Evolutionary conservation across 2,329 filamentous ascomycete genomes (phyloP), one percentile per base, ranked within the genome.

Genomic region (Phyllosticta ampelicida): DNA sequence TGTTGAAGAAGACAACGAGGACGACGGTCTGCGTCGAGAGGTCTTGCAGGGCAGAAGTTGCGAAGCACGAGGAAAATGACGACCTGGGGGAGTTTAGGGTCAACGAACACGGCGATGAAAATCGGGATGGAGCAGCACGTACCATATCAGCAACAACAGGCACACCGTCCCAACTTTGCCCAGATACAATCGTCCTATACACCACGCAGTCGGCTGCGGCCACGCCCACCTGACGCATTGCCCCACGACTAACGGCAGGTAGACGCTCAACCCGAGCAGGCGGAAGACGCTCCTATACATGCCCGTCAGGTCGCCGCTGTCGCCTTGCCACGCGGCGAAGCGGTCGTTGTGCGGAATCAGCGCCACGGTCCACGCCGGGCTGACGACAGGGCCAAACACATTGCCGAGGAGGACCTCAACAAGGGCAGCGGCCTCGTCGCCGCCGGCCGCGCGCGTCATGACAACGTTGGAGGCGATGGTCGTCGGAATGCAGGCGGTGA

Each of bases 331-430:
- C 48, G 52, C 50, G 9, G 26, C 53, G 30, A 59, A 59, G 9
- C 53, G 29, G 10, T 18, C 44, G 19, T 26, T 23, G 11, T 55
- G 51, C 8, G 57, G 57, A 20, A 59, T 18, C 53, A 59, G 21
- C 48, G 57, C 57, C 16, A 59, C 57, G 11, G 57, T 59, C 48
- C 54, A 59, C 3, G 53, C 57, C 8, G 57, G 57, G 48, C 48
- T 51, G 8, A 59, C 21, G 9, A 55, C 53, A 1, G 57, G 57
- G 2, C 57, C 57, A 18, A 59, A 30, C 18, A 59, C 57, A 52
- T 59, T 59, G n/a, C 57, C 57, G 3, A 59, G 8, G 48, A 59
- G 18, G 26, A 59, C 57, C 53, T 59, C 57, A 9, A 59, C 57
- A 20, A 59, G 30, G 21, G 57, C 57, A 13, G 57, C 57, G 20